Evolutionary conservation across 2,329 filamentous ascomycete genomes (phyloP), one percentile per base, ranked within the genome.

Genomic region (Microthyrium microscopicum): DNA sequence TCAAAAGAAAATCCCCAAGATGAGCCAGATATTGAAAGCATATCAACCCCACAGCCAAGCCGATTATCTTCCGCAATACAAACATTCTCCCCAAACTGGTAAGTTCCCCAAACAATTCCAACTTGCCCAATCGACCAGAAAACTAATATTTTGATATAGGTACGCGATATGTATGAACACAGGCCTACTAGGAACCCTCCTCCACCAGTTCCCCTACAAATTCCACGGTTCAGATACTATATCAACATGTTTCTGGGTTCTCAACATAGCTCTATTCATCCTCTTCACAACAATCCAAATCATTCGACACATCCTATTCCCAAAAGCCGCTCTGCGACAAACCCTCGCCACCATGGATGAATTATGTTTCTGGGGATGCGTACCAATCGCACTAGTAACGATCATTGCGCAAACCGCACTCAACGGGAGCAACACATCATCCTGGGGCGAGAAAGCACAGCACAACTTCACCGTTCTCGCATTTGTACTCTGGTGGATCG

Each of bases 221-320:
- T 29, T 29, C 26, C 13, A 9, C 12, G 26, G 26, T 17, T 7
- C 17, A 9, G 8, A 29, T 9, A 15, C 17, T 17, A 16, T 29
- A 9, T 9, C 11, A 9, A 29, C 26, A 8, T 9, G 12, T 15
- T 16, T 29, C 26, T 29, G 17, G 11, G 26, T 29, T 17, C 17
- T 29, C 15, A 16, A 29, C 17, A 9, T 29, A 9, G 15, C 26
- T 9, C 26, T 29, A 8, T 29, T 29, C 15, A 29, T 29, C 26
- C 7, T 29, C 15, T 29, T 29, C 15, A 51, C 63, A 15, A 37
- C 53, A 5, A 60, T 76, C 29, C 73, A 68, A 2, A 36, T 69
- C 2, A 47, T 75, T 3, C 64, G 76, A 4, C 82, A 80, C 43
- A 55, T 56, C 0, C 44, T 79, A 2, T 81, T 76, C 44, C 76